These are phyloP conservation scores for Musa itinerans DNA, from an alignment of 176 grass and related monocot species.

Conservation along the genomic window DNA sequence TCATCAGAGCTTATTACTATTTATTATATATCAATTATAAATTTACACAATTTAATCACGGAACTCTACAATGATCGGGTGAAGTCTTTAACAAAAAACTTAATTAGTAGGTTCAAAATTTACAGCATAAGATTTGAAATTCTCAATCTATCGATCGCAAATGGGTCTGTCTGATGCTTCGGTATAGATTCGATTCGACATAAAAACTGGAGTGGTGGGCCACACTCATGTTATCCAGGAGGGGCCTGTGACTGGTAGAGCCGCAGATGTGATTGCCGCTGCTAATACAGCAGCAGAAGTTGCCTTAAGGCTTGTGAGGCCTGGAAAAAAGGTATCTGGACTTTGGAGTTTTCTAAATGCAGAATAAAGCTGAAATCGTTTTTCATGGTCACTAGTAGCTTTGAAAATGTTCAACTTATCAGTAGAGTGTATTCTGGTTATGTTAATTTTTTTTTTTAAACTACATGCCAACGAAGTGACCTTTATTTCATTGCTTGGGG, in stretches of 20 bases:
- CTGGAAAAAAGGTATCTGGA: constrained; percentile 71
- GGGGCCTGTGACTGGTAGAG: constrained; percentile 64
- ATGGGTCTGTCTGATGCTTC: too few species aligned
- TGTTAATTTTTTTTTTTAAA: not conserved
- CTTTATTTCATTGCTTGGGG: not conserved
- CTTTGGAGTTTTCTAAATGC: not conserved
- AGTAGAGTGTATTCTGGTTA: not conserved
- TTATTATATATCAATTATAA: too few species aligned
- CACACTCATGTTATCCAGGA: constrained; percentile 74
- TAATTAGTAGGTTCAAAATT: too few species aligned
- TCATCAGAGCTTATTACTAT: too few species aligned
- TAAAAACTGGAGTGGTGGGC: constrained; percentile 40
- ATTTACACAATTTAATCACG: too few species aligned
- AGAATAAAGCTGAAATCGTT: not conserved
- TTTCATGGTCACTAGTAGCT: not conserved
- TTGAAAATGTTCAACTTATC: not conserved
- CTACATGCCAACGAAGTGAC: not conserved
- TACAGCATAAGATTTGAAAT: too few species aligned
- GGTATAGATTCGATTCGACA: too few species aligned
- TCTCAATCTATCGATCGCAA: too few species aligned
- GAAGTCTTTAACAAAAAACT: too few species aligned
- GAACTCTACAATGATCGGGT: too few species aligned
- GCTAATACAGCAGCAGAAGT: constrained; percentile 92
- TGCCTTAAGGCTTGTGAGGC: constrained; percentile 82
- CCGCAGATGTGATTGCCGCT: constrained; percentile 85